Conservation (phyloP, 2,329 filamentous ascomycete species). For the Bipolaris cookei region DNA sequence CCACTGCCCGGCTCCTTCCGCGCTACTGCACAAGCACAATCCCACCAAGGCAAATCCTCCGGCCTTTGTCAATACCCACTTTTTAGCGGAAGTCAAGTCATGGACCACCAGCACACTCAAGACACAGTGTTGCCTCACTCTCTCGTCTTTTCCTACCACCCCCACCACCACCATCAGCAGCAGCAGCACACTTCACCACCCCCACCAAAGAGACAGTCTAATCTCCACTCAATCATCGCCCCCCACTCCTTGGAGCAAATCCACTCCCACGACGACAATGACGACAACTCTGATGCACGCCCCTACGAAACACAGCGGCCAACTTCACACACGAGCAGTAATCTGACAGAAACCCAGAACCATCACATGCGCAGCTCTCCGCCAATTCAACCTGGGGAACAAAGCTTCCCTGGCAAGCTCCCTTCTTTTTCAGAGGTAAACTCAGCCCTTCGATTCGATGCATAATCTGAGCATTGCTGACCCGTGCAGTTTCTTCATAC, state of each 20-base stretch:
- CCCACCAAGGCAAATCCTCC: not conserved
- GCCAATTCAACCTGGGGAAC: constrained; percentile 44
- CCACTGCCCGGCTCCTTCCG: constrained; percentile 8
- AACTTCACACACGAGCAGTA: not conserved
- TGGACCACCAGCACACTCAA: not conserved
- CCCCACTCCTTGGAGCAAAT: not conserved
- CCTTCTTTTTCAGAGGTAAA: constrained; percentile 43
- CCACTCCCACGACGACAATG: not conserved
- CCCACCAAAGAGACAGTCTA: not conserved
- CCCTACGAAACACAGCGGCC: not conserved
- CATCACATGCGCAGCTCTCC: constrained; percentile 42
- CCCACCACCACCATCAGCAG: not conserved
- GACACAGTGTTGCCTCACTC: not conserved
- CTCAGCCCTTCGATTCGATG: not conserved
- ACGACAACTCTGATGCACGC: not conserved
- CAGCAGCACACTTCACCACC: constrained; percentile 2
- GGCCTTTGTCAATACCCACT: not conserved
- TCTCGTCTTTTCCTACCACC: not conserved
- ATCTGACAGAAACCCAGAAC: constrained; percentile 32
- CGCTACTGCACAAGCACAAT: not conserved
- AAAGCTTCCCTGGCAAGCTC: constrained; percentile 31
- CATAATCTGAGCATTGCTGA: constrained; percentile 14
- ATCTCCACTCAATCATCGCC: not conserved
- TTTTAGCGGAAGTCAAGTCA: no score
- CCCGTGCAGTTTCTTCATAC: constrained; percentile 32